A percentile compares a stretch with the other conserved stretches of the same genome.
Conservation (phyloP, 768 basidiomycete genomes). For the Phanerodontia chrysosporium region DNA sequence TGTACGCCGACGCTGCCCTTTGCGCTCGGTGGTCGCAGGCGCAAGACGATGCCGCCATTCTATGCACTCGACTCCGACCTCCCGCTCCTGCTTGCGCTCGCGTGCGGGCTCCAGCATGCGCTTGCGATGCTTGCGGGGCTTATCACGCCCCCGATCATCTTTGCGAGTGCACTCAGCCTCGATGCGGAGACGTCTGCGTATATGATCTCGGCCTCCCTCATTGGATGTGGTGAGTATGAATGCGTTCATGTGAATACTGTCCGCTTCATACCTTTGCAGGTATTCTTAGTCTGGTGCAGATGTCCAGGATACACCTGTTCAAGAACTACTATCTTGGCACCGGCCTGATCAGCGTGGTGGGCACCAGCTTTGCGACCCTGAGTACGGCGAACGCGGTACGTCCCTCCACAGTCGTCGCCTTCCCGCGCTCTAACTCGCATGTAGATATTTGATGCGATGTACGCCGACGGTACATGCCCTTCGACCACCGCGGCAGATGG, state of each 20-base stretch:
- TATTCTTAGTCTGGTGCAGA: conserved; percentile 73
- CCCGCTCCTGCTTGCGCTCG: conserved; percentile 68
- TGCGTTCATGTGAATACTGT: background rate
- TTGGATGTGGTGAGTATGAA: conserved; percentile 60
- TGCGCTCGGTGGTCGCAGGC: conserved; percentile 23
- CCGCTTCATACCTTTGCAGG: conserved; percentile 33
- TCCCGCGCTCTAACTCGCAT: background rate
- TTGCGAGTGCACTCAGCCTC: conserved; percentile 59
- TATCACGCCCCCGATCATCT: conserved; percentile 81
- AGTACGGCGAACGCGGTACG: conserved; percentile 66
- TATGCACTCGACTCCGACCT: conserved; percentile 70
- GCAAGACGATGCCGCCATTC: conserved; percentile 54
- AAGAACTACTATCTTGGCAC: conserved; percentile 68
- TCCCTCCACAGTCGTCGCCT: background rate
- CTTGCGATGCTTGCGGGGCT: conserved; percentile 81
- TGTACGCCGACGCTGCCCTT: conserved; percentile 70
- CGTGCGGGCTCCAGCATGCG: conserved; percentile 71
- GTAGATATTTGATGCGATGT: conserved; percentile 74
- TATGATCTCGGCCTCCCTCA: conserved; percentile 78
- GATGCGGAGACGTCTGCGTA: conserved; percentile 60
- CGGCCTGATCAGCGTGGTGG: conserved; percentile 79
- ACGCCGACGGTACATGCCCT: conserved; percentile 74
- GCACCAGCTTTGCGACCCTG: conserved; percentile 76
- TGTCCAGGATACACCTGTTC: conserved; percentile 64
- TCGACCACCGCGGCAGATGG: conserved; percentile 55